These are phyloP conservation scores for Cladosporium sp. DNA, from an alignment of 2,329 filamentous ascomycete species.

Conservation along the genomic window DNA sequence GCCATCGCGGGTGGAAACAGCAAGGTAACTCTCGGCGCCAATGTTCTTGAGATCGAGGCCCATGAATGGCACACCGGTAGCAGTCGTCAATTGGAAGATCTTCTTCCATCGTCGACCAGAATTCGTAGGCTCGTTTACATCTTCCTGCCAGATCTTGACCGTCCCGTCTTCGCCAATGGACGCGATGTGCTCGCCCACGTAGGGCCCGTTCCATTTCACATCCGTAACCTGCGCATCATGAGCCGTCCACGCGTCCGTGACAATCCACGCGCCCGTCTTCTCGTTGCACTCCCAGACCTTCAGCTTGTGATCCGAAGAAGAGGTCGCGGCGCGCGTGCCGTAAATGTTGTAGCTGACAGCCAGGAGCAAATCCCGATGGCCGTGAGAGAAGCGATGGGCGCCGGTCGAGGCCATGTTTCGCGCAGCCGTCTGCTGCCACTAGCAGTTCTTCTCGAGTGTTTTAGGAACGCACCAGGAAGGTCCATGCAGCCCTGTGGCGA, in stretches of 20 bases:
- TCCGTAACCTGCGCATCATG: slow-evolving; percentile 88
- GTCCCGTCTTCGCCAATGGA: slow-evolving; percentile 85
- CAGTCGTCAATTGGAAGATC: slow-evolving; percentile 55
- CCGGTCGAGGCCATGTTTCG: slow-evolving; percentile 23
- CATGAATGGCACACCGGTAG: slow-evolving; percentile 64
- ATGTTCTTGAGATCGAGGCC: slow-evolving; percentile 84
- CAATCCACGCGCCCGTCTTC: slow-evolving; percentile 66
- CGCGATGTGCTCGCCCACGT: slow-evolving; percentile 79
- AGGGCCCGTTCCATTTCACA: slow-evolving; percentile 89
- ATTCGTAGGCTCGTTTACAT: slow-evolving; percentile 67
- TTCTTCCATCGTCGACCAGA: slow-evolving; percentile 74
- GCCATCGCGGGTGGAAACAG: slow-evolving; percentile 76
- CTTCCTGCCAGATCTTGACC: slow-evolving; percentile 89
- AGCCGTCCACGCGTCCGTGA: slow-evolving; percentile 82
- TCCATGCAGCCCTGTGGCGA: slow-evolving; percentile 3
- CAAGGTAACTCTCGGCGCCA: slow-evolving; percentile 77
- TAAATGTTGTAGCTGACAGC: slow-evolving; percentile 87
- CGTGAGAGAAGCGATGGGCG: slow-evolving; percentile 60
- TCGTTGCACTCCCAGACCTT: slow-evolving; percentile 82
- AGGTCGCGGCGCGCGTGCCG: slow-evolving; percentile 84
- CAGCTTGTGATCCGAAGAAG: slow-evolving; percentile 85
- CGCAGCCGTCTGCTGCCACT: background rate
- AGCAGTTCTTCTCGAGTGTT: background rate
- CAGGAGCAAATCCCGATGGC: slow-evolving; percentile 73
- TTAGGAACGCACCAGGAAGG: background rate